phyloP scores from a whole-genome alignment of 371 early-diverging fungal genomes.

The Basidiobolus meristosporus region DNA sequence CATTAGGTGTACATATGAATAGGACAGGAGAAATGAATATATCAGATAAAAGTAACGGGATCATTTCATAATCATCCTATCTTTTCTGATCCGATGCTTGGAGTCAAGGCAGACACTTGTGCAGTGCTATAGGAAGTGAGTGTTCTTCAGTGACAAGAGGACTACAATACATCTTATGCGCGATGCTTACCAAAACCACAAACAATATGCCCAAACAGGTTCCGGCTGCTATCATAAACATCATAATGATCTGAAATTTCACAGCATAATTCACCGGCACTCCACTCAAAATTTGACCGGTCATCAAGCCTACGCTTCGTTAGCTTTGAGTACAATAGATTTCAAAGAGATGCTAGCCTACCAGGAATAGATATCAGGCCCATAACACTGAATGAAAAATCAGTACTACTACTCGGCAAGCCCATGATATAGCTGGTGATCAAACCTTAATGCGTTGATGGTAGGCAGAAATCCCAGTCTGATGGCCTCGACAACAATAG shows the following conservation, averaged over 20 bases:
- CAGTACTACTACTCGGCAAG: too few species aligned
- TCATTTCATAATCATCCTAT: too few species aligned
- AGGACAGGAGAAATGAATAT: too few species aligned
- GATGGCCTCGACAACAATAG: slow-evolving; percentile 49
- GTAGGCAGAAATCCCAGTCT: slow-evolving; percentile 61
- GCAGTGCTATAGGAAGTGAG: too few species aligned
- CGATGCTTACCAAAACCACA: slow-evolving; percentile 1
- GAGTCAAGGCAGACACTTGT: too few species aligned
- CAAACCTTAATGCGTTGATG: slow-evolving; percentile 57
- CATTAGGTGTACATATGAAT: too few species aligned
- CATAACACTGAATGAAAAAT: slow-evolving; percentile 31
- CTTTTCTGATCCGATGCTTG: too few species aligned
- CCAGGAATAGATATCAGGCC: slow-evolving; percentile 81
- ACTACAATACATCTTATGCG: too few species aligned
- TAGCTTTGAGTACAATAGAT: not conserved
- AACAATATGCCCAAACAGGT: slow-evolving; percentile 3
- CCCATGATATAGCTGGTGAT: not conserved
- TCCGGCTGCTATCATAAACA: slow-evolving; percentile 7
- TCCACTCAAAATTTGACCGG: slow-evolving; percentile 75
- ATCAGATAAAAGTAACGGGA: too few species aligned
- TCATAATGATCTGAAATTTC: slow-evolving; percentile 6
- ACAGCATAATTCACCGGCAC: slow-evolving; percentile 58
- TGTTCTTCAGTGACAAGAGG: too few species aligned
- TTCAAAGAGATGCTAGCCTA: not conserved
- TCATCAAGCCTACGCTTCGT: slow-evolving; percentile 34